Conservation (phyloP, 805 yeast species). For the Vanderwaltozyma verrucispora region DNA sequence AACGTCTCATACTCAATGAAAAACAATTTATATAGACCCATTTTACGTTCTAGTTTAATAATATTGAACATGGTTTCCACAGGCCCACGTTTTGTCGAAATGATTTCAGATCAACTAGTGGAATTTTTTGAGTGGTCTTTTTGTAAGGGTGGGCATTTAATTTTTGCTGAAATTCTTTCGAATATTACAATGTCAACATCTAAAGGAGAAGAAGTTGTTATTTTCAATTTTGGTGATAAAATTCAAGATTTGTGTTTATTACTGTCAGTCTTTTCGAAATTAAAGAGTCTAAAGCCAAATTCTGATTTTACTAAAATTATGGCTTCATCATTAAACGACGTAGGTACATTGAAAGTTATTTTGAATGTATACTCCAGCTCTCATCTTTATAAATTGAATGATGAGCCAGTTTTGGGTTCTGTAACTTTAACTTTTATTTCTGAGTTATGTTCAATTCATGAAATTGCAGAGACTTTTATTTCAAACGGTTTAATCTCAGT, state of each 20-base stretch:
- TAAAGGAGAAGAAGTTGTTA: conserved; percentile 16
- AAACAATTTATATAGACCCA: conserved; percentile 41
- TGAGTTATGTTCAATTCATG: conserved; percentile 52
- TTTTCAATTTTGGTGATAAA: conserved; percentile 33
- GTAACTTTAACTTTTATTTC: conserved; percentile 55
- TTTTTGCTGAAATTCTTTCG: conserved; percentile 49
- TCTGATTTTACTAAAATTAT: conserved; percentile 38
- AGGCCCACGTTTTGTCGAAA: conserved; percentile 34
- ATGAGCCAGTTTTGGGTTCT: conserved; percentile 64
- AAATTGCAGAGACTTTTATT: conserved; percentile 57
- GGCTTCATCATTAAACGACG: conserved; percentile 41
- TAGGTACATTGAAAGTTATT: conserved; percentile 52
- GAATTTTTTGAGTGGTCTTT: conserved; percentile 54
- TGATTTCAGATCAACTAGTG: conserved; percentile 41
- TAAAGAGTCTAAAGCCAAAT: conserved; percentile 41
- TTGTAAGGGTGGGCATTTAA: conserved; percentile 51
- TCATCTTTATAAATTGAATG: conserved; percentile 47
- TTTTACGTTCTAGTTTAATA: conserved; percentile 48
- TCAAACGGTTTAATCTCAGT: conserved; percentile 55
- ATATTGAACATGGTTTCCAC: conserved; percentile 36
- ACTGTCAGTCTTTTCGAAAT: conserved; percentile 51
- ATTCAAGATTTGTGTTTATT: conserved; percentile 57
- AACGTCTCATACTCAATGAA: conserved; percentile 32
- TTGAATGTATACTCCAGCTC: conserved; percentile 60
- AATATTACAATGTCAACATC: conserved; percentile 35